Evolutionary conservation across 371 early-diverging fungal genomes (phyloP).

Genomic region (Mortierella polycephala): DNA sequence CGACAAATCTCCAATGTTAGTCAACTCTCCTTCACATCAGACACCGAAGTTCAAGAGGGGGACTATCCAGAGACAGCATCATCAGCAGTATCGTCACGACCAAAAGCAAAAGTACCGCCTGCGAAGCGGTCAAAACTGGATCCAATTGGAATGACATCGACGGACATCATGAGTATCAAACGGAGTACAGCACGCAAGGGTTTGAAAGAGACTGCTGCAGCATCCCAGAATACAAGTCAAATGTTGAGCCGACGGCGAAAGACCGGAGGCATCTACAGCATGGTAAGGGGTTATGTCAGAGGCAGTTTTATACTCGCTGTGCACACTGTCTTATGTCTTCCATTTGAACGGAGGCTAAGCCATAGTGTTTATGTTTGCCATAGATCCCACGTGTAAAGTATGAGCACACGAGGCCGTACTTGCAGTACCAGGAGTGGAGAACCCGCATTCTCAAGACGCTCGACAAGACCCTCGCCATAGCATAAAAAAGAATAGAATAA

Average conservation of each 20-base stretch:
- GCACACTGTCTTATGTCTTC: neutral
- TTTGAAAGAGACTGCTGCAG: slow-evolving; percentile 17
- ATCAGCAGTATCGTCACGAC: neutral
- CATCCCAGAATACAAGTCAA: slow-evolving; percentile 13
- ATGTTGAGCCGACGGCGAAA: slow-evolving; percentile 12
- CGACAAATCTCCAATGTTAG: slow-evolving; percentile 47
- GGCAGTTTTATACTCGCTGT: neutral
- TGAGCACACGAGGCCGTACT: slow-evolving; percentile 29
- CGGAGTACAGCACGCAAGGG: slow-evolving; percentile 10
- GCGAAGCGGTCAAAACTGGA: slow-evolving; percentile 33
- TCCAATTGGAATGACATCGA: slow-evolving; percentile 4
- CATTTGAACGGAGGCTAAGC: no score
- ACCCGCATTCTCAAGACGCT: slow-evolving; percentile 18
- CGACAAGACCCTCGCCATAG: neutral
- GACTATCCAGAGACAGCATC: neutral
- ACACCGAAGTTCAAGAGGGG: slow-evolving; percentile 14
- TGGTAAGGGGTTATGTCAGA: slow-evolving; percentile 19
- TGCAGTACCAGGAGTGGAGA: slow-evolving; percentile 43
- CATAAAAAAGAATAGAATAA: neutral
- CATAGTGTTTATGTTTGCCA: neutral
- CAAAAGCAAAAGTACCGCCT: slow-evolving; percentile 8
- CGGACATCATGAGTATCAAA: slow-evolving; percentile 27
- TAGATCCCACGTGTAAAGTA: slow-evolving; percentile 50
- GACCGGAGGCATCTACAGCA: slow-evolving; percentile 46
- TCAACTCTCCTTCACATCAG: slow-evolving; percentile 30